Percentiles rank a stretch among this genome's conserved stretches.
These are phyloP conservation scores for Cytospora schulzeri DNA, from an alignment of 2,329 filamentous ascomycete species.

Conservation along the genomic window DNA sequence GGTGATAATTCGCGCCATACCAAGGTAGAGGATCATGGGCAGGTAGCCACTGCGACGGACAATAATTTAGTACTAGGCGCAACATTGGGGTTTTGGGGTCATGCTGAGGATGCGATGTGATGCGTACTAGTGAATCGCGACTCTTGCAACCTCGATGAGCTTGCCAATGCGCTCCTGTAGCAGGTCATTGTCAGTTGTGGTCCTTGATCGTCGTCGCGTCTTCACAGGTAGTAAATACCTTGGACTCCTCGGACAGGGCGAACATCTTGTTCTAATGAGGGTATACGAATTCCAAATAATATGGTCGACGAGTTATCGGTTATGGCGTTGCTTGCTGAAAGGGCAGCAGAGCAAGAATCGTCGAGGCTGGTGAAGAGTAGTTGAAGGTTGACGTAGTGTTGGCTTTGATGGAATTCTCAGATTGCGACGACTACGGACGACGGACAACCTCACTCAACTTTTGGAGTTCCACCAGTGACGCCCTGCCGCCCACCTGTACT, in stretches of 20 bases:
- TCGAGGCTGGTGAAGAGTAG: constrained; percentile 12
- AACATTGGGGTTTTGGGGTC: background rate
- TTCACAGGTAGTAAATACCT: constrained; percentile 57
- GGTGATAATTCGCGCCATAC: no score
- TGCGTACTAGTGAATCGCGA: constrained; percentile 92
- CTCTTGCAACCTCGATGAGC: constrained; percentile 90
- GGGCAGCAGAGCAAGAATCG: background rate
- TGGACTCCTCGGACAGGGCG: constrained; percentile 90
- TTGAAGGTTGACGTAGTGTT: constrained; percentile 5
- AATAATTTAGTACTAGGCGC: constrained; percentile 40
- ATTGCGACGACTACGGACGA: constrained; percentile 3
- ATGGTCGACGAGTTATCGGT: background rate
- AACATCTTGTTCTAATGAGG: constrained; percentile 50
- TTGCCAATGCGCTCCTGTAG: constrained; percentile 92
- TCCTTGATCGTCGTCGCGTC: background rate
- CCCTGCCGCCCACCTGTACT: no score
- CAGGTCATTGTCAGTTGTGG: constrained; percentile 9
- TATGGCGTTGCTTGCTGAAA: background rate
- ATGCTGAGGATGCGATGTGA: background rate
- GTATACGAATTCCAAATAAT: background rate
- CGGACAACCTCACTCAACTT: no score
- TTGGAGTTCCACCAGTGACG: no score
- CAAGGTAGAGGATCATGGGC: constrained; percentile 94
- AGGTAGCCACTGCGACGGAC: constrained; percentile 76
- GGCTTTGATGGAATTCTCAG: constrained; percentile 23